Percentiles rank a stretch among this genome's conserved stretches.
These are phyloP conservation scores for Alternaria burnsii DNA, from an alignment of 2,329 filamentous ascomycete species.

Conservation along the genomic window DNA sequence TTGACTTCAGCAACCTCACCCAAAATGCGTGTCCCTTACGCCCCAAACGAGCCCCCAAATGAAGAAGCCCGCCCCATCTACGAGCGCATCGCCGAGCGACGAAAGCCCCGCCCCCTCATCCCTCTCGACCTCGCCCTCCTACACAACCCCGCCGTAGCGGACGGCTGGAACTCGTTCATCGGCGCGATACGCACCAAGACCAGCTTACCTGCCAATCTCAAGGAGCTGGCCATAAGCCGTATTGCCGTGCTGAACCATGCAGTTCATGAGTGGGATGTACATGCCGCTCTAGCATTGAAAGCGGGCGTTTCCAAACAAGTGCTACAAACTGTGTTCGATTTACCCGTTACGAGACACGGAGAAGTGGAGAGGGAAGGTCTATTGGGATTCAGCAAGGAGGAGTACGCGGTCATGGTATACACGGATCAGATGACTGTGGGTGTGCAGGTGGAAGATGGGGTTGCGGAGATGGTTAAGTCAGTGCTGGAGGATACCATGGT, in stretches of 20 bases:
- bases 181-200: slow-evolving; percentile 65
- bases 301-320: slow-evolving; percentile 67
- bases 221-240: slow-evolving; percentile 81
- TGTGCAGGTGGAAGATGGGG: slow-evolving; percentile 72
- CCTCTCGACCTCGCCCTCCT: slow-evolving; percentile 65
- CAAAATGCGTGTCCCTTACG: slow-evolving; percentile 65
- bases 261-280: slow-evolving; percentile 86
- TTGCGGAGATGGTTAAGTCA: slow-evolving; percentile 69
- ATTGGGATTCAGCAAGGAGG: slow-evolving; percentile 52
- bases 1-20: slow-evolving; percentile 12
- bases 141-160: slow-evolving; percentile 64
- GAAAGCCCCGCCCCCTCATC: slow-evolving; percentile 62
- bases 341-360: slow-evolving; percentile 33
- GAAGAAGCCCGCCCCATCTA: slow-evolving; percentile 60
- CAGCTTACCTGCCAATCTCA: slow-evolving; percentile 60
- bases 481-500: slow-evolving; percentile 74
- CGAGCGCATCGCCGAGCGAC: slow-evolving; percentile 61
- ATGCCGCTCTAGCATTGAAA: slow-evolving; percentile 71
- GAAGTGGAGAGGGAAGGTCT: slow-evolving; percentile 26
- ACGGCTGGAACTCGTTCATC: slow-evolving; percentile 68
- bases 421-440: slow-evolving; percentile 85
- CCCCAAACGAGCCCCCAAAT: slow-evolving; percentile 58
- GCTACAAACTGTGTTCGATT: slow-evolving; percentile 57
- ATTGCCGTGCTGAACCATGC: slow-evolving; percentile 85
- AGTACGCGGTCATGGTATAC: slow-evolving; percentile 76